Evolutionary conservation across 2,329 filamentous ascomycete species (phyloP).

Genomic region (Alternaria viburni): DNA sequence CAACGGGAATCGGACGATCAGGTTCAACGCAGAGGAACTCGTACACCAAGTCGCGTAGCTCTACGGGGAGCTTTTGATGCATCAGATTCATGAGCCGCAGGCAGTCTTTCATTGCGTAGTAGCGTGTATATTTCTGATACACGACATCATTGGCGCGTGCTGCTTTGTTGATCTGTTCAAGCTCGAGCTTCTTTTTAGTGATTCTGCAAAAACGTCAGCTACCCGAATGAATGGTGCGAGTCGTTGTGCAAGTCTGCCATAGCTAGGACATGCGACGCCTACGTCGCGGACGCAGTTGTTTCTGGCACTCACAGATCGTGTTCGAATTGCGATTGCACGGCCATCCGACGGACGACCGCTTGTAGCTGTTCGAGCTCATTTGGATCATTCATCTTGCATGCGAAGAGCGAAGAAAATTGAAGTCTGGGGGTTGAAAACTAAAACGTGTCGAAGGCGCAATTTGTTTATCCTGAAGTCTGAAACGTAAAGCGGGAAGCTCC

Average conservation of each 20-base stretch:
- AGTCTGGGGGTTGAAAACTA: not conserved
- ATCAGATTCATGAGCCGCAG: constrained; percentile 20
- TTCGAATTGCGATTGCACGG: not conserved
- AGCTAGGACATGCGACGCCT: not conserved
- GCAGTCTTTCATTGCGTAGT: constrained; percentile 20
- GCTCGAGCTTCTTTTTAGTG: constrained; percentile 1
- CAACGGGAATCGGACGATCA: constrained; percentile 26
- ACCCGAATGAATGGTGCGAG: not conserved
- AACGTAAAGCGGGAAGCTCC: not conserved
- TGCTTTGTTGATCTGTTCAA: not conserved
- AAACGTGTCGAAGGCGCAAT: not conserved
- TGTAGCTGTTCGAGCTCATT: not conserved
- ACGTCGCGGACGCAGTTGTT: not conserved
- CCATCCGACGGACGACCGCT: constrained; percentile 1
- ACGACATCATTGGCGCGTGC: not conserved
- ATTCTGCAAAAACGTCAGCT: constrained; percentile 2
- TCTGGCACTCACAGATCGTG: not conserved
- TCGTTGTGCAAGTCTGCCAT: not conserved
- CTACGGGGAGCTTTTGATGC: constrained; percentile 25
- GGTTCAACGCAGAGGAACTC: constrained; percentile 27
- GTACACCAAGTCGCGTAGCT: constrained; percentile 30
- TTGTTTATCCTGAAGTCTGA: not conserved
- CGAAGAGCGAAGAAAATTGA: not conserved
- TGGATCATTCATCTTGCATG: not conserved
- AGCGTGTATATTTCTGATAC: constrained; percentile 1